These are phyloP conservation scores for Amanita molliuscula DNA, from an alignment of 768 basidiomycete genomes.

Conservation along the genomic window DNA sequence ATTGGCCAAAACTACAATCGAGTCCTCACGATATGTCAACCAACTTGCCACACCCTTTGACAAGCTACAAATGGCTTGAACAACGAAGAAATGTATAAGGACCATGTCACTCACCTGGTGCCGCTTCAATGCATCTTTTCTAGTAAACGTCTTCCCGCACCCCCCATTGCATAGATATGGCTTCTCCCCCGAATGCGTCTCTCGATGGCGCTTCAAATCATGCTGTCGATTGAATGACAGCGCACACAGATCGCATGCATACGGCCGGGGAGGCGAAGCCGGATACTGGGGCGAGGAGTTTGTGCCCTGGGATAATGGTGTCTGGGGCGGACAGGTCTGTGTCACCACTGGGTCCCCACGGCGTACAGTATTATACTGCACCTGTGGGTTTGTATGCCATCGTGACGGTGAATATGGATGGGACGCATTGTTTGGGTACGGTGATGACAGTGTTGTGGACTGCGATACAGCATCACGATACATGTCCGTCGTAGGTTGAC, in stretches of 20 bases:
- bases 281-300: conserved; percentile 40
- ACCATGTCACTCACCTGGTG: conserved; percentile 51
- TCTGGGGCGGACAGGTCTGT: conserved; percentile 21
- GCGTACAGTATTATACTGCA: conserved; percentile 14
- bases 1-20: not conserved
- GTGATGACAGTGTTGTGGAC: not conserved
- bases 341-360: conserved; percentile 13
- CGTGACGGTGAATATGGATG: conserved; percentile 25
- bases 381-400: conserved; percentile 30
- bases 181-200: conserved; percentile 80
- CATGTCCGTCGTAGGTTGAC: not conserved
- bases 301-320: conserved; percentile 24
- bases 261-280: conserved; percentile 50
- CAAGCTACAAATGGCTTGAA: conserved; percentile 36
- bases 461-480: not conserved
- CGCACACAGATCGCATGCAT: conserved; percentile 62
- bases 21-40: conserved; percentile 33
- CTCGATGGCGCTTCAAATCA: conserved; percentile 75
- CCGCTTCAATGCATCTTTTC: conserved; percentile 79
- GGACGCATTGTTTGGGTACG: conserved; percentile 15
- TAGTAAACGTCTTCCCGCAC: conserved; percentile 80
- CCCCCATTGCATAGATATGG: conserved; percentile 77
- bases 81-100: conserved; percentile 7
- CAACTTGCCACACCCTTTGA: conserved; percentile 69
- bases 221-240: conserved; percentile 82